Evolutionary conservation across 495 filamentous ascomycete species (phyloP).

Genomic region (Glonium stellatum): DNA sequence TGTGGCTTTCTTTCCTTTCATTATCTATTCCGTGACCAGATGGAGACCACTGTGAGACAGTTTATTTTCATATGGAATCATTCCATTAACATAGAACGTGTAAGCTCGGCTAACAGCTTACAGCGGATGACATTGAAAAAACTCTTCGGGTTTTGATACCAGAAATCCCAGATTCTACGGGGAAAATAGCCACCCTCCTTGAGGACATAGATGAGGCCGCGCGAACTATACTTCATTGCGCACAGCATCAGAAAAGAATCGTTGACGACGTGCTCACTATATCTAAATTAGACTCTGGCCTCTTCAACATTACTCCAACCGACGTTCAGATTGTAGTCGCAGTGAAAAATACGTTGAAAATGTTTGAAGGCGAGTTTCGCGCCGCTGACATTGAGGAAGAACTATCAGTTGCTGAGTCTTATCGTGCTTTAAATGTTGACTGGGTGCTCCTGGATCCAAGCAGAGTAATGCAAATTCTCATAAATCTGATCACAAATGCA

Average conservation of each 20-base stretch:
- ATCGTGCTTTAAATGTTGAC: slow-evolving; percentile 7
- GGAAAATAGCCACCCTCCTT: slow-evolving; percentile 1
- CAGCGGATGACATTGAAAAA: slow-evolving; percentile 25
- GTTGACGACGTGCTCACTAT: slow-evolving; percentile 19
- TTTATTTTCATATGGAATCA: too few relatives aligned
- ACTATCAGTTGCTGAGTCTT: slow-evolving; percentile 13
- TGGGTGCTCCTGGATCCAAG: slow-evolving; percentile 24
- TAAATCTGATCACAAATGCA: slow-evolving; percentile 70
- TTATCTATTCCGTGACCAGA: too few relatives aligned
- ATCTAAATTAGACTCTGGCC: slow-evolving; percentile 20
- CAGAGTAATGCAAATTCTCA: slow-evolving; percentile 36
- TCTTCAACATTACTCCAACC: slow-evolving; percentile 10
- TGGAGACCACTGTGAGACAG: too few relatives aligned
- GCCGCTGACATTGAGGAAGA: slow-evolving; percentile 18
- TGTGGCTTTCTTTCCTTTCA: not conserved
- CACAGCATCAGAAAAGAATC: slow-evolving; percentile 16
- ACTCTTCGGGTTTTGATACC: not conserved
- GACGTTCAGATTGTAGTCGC: slow-evolving; percentile 5
- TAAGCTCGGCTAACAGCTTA: not conserved
- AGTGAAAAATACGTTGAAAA: slow-evolving; percentile 4
- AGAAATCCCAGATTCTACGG: not conserved
- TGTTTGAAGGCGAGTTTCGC: slow-evolving; percentile 12
- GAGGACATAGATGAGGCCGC: slow-evolving; percentile 20
- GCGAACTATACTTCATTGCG: slow-evolving; percentile 16
- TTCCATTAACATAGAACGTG: not conserved